Evolutionary conservation across 805 yeast genomes (phyloP).

Genomic region (Tetrapisispora namnaoensis): DNA sequence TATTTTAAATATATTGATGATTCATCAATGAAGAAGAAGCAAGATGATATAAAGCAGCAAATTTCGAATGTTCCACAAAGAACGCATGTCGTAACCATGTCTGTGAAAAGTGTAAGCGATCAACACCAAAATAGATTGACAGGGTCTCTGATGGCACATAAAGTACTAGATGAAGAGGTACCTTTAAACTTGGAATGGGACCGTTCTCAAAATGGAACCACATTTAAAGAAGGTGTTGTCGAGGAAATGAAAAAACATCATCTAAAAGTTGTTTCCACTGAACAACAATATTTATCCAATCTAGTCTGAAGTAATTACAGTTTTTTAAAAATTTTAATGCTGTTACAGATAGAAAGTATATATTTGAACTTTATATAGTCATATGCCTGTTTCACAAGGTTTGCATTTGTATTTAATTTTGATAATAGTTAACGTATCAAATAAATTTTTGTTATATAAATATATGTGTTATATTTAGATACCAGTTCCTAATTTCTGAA

Average conservation of each 20-base stretch:
- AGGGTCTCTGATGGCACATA: slow-evolving; percentile 60
- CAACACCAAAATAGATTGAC: slow-evolving; percentile 52
- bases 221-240: slow-evolving; percentile 18
- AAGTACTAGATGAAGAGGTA: slow-evolving; percentile 52
- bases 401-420: neutral
- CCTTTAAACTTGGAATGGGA: slow-evolving; percentile 36
- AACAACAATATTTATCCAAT: slow-evolving; percentile 20
- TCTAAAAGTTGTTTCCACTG: slow-evolving; percentile 18
- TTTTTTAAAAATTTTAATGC: no score
- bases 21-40: slow-evolving; percentile 36
- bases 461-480: no score
- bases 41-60: slow-evolving; percentile 34
- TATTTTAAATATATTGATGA: slow-evolving; percentile 71
- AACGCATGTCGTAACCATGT: slow-evolving; percentile 65
- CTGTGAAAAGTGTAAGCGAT: slow-evolving; percentile 53
- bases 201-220: slow-evolving; percentile 29
- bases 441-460: no score
- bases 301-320: slow-evolving; percentile 8
- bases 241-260: slow-evolving; percentile 16
- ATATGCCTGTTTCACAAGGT: no score
- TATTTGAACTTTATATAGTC: neutral
- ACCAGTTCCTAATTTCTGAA: neutral
- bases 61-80: slow-evolving; percentile 30
- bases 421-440: no score
- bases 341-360: neutral